phyloP scores from a whole-genome alignment of 2,329 filamentous ascomycete genomes.

The Grosmannia penicillata region DNA sequence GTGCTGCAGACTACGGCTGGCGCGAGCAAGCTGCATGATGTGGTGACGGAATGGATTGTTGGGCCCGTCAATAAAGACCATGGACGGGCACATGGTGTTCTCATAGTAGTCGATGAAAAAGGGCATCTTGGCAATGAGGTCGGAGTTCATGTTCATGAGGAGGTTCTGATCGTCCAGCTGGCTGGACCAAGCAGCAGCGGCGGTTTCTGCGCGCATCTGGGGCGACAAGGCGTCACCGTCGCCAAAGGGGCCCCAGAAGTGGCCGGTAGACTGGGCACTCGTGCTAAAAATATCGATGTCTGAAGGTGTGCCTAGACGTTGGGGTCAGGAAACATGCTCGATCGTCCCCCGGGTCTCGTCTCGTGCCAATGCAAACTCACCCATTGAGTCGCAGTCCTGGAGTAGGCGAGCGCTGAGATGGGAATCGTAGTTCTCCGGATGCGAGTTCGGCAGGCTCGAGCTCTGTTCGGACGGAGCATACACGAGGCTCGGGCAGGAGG shows the following conservation, averaged over 20 bases:
- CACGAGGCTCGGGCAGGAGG: conserved; percentile 45
- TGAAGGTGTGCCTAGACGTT: conserved; percentile 17
- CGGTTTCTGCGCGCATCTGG: conserved; percentile 21
- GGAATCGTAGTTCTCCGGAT: conserved; percentile 42
- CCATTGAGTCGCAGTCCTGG: conserved; percentile 39
- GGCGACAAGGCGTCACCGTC: conserved; percentile 31
- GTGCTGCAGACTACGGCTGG: conserved; percentile 75
- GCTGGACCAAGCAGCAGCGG: conserved; percentile 22
- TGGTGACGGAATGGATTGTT: conserved; percentile 76
- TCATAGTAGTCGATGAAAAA: conserved; percentile 91
- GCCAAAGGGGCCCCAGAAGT: conserved; percentile 31
- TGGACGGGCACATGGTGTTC: conserved; percentile 78
- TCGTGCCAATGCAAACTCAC: conserved; percentile 24
- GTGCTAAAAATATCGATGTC: conserved; percentile 38
- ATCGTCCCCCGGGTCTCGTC: not conserved
- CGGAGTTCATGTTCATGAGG: conserved; percentile 34
- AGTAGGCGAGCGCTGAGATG: conserved; percentile 37
- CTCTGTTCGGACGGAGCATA: conserved; percentile 46
- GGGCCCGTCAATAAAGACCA: conserved; percentile 80
- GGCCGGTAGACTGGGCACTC: conserved; percentile 31
- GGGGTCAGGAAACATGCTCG: not conserved
- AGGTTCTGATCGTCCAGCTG: conserved; percentile 28
- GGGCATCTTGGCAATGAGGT: conserved; percentile 63
- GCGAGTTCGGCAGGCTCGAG: conserved; percentile 41
- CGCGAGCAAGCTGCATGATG: conserved; percentile 61